Conservation (phyloP, 2,329 filamentous ascomycete genomes). For the Hymenoscyphus infarciens region DNA sequence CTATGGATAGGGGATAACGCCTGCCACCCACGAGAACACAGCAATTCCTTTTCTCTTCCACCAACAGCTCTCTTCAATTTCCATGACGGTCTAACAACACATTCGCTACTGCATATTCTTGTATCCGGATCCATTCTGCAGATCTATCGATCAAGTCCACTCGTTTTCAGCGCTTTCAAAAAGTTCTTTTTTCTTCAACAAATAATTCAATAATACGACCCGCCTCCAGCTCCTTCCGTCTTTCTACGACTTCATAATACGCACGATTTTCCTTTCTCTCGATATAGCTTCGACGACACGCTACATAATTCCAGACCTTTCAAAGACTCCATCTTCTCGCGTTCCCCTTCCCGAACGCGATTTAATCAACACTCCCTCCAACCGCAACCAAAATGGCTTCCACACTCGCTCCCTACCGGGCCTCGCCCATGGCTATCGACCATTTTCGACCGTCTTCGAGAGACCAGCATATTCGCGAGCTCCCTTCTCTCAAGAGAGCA, state of each 20-base stretch:
- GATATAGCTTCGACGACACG: constrained; percentile 21
- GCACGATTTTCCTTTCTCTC: constrained; percentile 19
- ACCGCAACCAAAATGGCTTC: constrained; percentile 50
- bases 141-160: constrained; percentile 26
- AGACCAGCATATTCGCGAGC: constrained; percentile 42
- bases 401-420: constrained; percentile 57
- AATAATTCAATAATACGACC: constrained; percentile 22
- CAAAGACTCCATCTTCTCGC: constrained; percentile 20
- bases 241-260: constrained; percentile 13
- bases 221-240: background rate
- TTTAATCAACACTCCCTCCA: constrained; percentile 27
- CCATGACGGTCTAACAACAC: constrained; percentile 23
- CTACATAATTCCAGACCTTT: constrained; percentile 19
- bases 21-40: constrained; percentile 19
- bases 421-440: constrained; percentile 49
- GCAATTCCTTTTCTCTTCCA: constrained; percentile 16
- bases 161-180: constrained; percentile 29
- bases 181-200: constrained; percentile 21
- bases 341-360: constrained; percentile 30
- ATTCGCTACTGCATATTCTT: constrained; percentile 26
- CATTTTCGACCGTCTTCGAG: constrained; percentile 45
- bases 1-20: constrained; percentile 29
- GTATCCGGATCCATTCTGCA: constrained; percentile 24
- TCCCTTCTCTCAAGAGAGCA: constrained; percentile 44
- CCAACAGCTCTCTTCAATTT: constrained; percentile 10